phyloP scores from a whole-genome alignment of 139 green algal species.

The Raphidocelis subcapitata region DNA sequence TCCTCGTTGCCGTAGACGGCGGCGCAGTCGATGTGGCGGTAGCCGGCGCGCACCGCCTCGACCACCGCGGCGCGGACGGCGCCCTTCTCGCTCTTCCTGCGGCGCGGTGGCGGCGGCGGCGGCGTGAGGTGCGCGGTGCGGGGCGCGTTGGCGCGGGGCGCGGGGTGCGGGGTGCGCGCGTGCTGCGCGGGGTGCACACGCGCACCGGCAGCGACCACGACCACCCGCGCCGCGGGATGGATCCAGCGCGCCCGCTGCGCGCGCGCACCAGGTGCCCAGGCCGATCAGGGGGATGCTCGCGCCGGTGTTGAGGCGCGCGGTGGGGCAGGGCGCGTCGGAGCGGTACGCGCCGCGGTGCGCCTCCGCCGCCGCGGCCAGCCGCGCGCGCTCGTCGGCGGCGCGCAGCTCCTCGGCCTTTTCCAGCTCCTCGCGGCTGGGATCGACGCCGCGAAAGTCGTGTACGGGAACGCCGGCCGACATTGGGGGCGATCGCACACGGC shows the following conservation, averaged over 20 bases:
- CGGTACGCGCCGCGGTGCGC: too few species aligned
- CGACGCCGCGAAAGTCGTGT: too few species aligned
- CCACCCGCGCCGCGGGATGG: too few species aligned
- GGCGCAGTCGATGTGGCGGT: conserved; percentile 65
- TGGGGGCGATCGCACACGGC: too few species aligned
- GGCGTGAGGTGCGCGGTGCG: neutral
- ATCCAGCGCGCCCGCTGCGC: too few species aligned
- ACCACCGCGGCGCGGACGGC: conserved; percentile 52
- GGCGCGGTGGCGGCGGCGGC: too few species aligned
- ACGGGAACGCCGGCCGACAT: too few species aligned
- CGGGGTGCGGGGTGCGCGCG: neutral
- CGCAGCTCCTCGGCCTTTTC: too few species aligned
- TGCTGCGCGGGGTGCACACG: neutral
- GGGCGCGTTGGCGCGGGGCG: neutral
- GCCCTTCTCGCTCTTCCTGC: conserved; percentile 41
- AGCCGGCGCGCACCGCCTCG: conserved; percentile 50
- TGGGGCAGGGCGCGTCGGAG: too few species aligned
- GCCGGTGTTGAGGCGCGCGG: conserved; percentile 34
- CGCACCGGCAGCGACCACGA: neutral
- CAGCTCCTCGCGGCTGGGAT: too few species aligned
- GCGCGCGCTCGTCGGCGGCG: too few species aligned
- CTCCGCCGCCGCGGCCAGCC: too few species aligned
- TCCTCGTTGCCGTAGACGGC: conserved; percentile 52
- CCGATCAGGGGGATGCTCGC: conserved; percentile 58
- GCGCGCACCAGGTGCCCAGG: conserved; percentile 58